These are phyloP conservation scores for Cyclostephanos invisitatus DNA, from an alignment of 108 stramenopile genomes.

Conservation along the genomic window DNA sequence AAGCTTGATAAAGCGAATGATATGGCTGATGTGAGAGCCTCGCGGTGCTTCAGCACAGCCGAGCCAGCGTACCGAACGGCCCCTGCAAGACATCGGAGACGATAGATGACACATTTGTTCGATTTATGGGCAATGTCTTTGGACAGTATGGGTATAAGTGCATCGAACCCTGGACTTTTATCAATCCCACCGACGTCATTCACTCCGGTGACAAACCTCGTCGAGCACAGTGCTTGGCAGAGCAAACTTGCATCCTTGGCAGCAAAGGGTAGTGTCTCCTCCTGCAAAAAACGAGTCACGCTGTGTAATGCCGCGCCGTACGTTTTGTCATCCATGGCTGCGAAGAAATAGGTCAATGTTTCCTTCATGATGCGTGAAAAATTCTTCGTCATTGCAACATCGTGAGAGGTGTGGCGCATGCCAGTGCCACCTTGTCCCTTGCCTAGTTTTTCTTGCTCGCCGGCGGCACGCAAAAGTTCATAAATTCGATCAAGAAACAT, in stretches of 20 bases:
- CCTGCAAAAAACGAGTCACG: constrained; percentile 65
- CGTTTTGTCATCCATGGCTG: constrained; percentile 72
- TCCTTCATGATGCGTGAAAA: constrained; percentile 82
- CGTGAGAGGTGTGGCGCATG: constrained; percentile 70
- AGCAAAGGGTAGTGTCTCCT: constrained; percentile 80
- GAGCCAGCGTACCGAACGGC: constrained; percentile 72
- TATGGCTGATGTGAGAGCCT: constrained; percentile 57
- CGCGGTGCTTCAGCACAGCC: constrained; percentile 56
- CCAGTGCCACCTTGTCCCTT: constrained; percentile 72
- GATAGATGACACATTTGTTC: constrained; percentile 74
- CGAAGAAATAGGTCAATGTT: constrained; percentile 74
- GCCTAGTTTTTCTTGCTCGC: constrained; percentile 80
- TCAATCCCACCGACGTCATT: constrained; percentile 18
- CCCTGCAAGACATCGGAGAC: constrained; percentile 79
- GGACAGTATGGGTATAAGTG: constrained; percentile 66
- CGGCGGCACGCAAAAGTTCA: constrained; percentile 74
- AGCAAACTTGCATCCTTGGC: constrained; percentile 78
- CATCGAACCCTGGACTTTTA: constrained; percentile 73
- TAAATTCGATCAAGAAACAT: constrained; percentile 86
- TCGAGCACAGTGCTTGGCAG: constrained; percentile 75
- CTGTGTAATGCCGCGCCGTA: constrained; percentile 62
- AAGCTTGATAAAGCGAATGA: constrained; percentile 62
- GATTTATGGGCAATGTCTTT: constrained; percentile 71
- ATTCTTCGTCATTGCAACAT: constrained; percentile 77
- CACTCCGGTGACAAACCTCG: constrained; percentile 42